Base-by-base conservation (phyloP, 768 basidiomycete genomes). In the Auricularia auricula-judae region DNA sequence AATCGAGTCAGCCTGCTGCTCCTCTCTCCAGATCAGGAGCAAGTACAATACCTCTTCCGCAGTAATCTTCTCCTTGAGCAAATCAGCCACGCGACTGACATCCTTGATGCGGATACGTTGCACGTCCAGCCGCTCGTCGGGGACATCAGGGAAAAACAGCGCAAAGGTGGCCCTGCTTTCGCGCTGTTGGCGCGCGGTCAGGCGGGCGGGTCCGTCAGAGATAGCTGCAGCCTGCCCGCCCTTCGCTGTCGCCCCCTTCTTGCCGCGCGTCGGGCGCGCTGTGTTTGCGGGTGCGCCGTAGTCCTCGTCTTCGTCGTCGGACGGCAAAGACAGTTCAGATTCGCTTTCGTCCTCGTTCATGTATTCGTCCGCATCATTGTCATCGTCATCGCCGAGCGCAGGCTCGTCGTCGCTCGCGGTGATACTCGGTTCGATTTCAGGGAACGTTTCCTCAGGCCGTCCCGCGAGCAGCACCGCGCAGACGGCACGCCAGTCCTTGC, bases 401-500 rank as follows among this genome's bases (percentile, higher is more conserved):
- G 72, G 74, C 23, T 72, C 74, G 16, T 72, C 68, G 23, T 71
- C 74, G 56, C 51, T 29, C 12, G 36, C 58, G 12, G 66, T 56
- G 21, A 11, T 47, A 29, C 12, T 29, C 21, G 36, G 58, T 14
- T 11, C 56, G 5, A 54, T 34, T 11, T 18, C 60, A 33, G 60
- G 62, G 62, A 43, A 42, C 8, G 29, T 58, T 11, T 64, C 53
- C 39, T 65, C 62, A 53, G 47, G n/a, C 23, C 42, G 63, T 3
- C 43, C 76, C 65, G 84, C 86, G 3, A 93, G 77, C 12, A 93
- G 76, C 3, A 87, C 87, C 10, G 86, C 84, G 71, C 91, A 93
- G 3, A 93, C 87, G 12, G 88, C 81, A 43, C 88, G 82, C 88
- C 88, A 93, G 71, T 92, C 91, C 35, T 85, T 84, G 61, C 79